Percentiles rank a stretch among this genome's conserved stretches.
phyloP scores from a whole-genome alignment of 441 rosid species.

The Flueggea neowawraea region DNA sequence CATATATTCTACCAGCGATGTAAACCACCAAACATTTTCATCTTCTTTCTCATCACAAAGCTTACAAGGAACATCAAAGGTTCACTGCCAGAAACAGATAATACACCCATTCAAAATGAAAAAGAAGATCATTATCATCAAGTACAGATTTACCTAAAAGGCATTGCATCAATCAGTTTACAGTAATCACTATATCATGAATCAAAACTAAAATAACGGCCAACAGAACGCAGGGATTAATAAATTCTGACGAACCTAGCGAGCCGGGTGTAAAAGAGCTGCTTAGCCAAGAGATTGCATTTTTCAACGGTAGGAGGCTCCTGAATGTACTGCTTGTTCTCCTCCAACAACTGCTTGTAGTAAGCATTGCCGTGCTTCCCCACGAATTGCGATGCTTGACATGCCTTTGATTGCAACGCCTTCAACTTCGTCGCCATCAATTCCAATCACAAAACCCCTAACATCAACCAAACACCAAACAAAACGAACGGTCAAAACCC shows the following conservation, averaged over 20 bases:
- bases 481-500: neutral
- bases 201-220: neutral
- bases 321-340: constrained; percentile 76
- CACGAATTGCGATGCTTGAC: constrained; percentile 60
- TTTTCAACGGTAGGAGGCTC: constrained; percentile 70
- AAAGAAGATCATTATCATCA: too few species aligned
- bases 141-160: too few species aligned
- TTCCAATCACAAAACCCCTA: constrained; percentile 22
- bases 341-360: constrained; percentile 70
- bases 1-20: too few species aligned
- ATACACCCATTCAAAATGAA: too few species aligned
- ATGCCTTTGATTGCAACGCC: constrained; percentile 70
- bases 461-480: neutral
- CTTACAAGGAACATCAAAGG: too few species aligned
- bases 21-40: too few species aligned
- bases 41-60: too few species aligned
- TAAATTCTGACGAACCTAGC: constrained; percentile 46
- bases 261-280: constrained; percentile 74
- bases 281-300: constrained; percentile 63
- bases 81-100: too few species aligned
- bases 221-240: neutral
- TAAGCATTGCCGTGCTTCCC: constrained; percentile 62
- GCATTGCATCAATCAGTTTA: too few species aligned
- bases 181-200: too few species aligned
- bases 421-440: constrained; percentile 69